Percentiles rank a stretch among this genome's conserved stretches.
These are phyloP conservation scores for Albatrellus ellisii DNA, from an alignment of 768 basidiomycete species.

Conservation along the genomic window DNA sequence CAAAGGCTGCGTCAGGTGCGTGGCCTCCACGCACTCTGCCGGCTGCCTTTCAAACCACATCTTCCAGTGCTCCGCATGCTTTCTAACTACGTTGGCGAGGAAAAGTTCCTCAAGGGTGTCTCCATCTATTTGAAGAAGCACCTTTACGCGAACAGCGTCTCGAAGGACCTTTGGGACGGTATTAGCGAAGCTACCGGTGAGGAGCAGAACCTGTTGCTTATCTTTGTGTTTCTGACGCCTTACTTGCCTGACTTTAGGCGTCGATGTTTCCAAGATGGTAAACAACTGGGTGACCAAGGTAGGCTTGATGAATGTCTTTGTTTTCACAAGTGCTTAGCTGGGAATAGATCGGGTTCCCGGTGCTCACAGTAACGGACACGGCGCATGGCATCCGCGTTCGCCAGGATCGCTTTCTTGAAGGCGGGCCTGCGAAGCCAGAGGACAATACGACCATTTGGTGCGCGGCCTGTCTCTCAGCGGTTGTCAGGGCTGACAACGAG, in stretches of 20 bases:
- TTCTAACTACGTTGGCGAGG: slow-evolving; percentile 77
- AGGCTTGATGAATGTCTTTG: too few relatives aligned
- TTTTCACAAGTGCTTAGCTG: too few relatives aligned
- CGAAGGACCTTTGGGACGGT: slow-evolving; percentile 80
- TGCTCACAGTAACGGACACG: slow-evolving; percentile 75
- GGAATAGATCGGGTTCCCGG: slow-evolving; percentile 66
- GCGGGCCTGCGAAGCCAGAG: slow-evolving; percentile 61
- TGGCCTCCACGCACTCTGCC: not conserved
- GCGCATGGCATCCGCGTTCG: slow-evolving; percentile 59
- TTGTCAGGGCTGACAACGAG: not conserved
- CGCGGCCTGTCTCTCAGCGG: not conserved
- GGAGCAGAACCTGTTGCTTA: not conserved
- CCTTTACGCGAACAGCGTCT: slow-evolving; percentile 74
- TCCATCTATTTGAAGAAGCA: slow-evolving; percentile 87
- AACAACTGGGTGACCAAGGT: slow-evolving; percentile 85
- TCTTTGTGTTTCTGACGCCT: not conserved
- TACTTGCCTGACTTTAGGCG: slow-evolving; percentile 21
- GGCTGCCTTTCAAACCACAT: slow-evolving; percentile 9
- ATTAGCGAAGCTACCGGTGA: slow-evolving; percentile 60
- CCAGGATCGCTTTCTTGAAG: slow-evolving; percentile 89
- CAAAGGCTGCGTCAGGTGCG: slow-evolving; percentile 66
- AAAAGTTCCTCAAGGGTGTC: slow-evolving; percentile 76
- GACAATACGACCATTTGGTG: slow-evolving; percentile 87
- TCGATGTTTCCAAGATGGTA: slow-evolving; percentile 73
- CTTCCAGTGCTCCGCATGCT: slow-evolving; percentile 80